These are phyloP conservation scores for Salvia splendens DNA, from an alignment of 257 asterid species.

Conservation along the genomic window DNA sequence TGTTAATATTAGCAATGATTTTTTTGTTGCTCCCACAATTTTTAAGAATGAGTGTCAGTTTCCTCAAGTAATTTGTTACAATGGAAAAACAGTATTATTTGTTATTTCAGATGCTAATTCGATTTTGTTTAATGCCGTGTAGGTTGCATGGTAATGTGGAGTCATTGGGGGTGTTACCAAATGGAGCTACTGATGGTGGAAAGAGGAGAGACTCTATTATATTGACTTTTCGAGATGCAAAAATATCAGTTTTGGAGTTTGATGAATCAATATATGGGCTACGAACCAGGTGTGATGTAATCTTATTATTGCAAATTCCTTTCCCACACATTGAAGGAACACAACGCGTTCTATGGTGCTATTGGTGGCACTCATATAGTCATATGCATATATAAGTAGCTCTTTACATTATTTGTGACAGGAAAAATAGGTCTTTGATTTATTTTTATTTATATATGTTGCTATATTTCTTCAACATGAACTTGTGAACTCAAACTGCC, in stretches of 20 bases:
- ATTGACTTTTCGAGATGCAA: slow-evolving; percentile 84
- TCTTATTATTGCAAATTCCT: slow-evolving; percentile 21
- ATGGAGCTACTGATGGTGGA: slow-evolving; percentile 74
- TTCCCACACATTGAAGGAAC: slow-evolving; percentile 9
- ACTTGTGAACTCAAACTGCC: slow-evolving; percentile 4
- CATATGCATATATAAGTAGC: background rate
- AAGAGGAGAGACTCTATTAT: slow-evolving; percentile 85
- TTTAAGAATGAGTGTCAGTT: too few species aligned
- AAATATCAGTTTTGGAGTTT: slow-evolving; percentile 83
- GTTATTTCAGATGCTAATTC: too few species aligned
- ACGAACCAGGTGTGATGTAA: slow-evolving; percentile 67
- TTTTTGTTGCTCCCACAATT: too few species aligned
- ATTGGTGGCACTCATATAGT: background rate
- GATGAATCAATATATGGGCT: slow-evolving; percentile 89
- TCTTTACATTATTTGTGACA: slow-evolving; percentile 10
- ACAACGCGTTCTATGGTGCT: background rate
- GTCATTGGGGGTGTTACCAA: too few species aligned
- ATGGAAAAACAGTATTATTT: too few species aligned
- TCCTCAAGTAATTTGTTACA: too few species aligned
- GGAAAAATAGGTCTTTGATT: slow-evolving; percentile 4
- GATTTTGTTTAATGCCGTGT: too few species aligned
- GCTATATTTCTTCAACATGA: slow-evolving; percentile 14
- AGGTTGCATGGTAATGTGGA: too few species aligned
- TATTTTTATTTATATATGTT: background rate
- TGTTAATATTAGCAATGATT: too few species aligned